These are phyloP conservation scores for Curvularia sp. DNA, from an alignment of 2,329 filamentous ascomycete species.

Conservation along the genomic window DNA sequence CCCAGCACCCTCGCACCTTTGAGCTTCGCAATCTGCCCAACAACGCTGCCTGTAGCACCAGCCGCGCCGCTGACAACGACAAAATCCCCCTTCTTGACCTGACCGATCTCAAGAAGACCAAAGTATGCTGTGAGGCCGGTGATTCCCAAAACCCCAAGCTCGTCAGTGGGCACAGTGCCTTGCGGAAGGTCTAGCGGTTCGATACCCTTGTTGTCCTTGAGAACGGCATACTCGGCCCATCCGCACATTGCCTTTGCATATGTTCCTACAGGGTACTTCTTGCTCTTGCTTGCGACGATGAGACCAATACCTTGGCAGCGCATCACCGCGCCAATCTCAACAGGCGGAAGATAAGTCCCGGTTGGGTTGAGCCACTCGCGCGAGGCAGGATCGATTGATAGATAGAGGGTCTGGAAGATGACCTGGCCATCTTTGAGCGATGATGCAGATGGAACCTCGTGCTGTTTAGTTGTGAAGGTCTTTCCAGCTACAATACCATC, in stretches of 20 bases:
- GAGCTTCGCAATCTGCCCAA: conserved; percentile 78
- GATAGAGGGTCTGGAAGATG: conserved; percentile 66
- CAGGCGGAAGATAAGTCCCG: conserved; percentile 71
- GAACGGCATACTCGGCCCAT: conserved; percentile 73
- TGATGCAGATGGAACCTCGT: conserved; percentile 54
- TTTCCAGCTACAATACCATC: conserved; percentile 67
- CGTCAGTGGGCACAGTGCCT: conserved; percentile 63
- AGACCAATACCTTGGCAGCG: conserved; percentile 67
- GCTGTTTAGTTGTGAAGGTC: conserved; percentile 66
- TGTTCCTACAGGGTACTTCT: conserved; percentile 63
- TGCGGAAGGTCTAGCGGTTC: conserved; percentile 55
- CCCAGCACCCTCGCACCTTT: conserved; percentile 63
- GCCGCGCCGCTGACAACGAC: conserved; percentile 81
- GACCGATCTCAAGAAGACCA: conserved; percentile 72
- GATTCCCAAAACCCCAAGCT: conserved; percentile 61
- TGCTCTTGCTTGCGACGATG: conserved; percentile 66
- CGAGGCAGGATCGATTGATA: conserved; percentile 79
- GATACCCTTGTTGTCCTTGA: conserved; percentile 59
- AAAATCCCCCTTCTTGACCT: conserved; percentile 72
- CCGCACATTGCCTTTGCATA: conserved; percentile 63
- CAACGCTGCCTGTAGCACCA: conserved; percentile 78
- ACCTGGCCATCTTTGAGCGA: conserved; percentile 70
- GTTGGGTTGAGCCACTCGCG: conserved; percentile 69
- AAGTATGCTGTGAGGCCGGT: conserved; percentile 80
- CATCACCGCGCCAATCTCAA: conserved; percentile 73